A percentile compares a stretch with the other conserved stretches of the same genome.
Evolutionary conservation across 2,329 filamentous ascomycete species (phyloP).

Genomic region (Cylindrodendrum hubeiense): DNA sequence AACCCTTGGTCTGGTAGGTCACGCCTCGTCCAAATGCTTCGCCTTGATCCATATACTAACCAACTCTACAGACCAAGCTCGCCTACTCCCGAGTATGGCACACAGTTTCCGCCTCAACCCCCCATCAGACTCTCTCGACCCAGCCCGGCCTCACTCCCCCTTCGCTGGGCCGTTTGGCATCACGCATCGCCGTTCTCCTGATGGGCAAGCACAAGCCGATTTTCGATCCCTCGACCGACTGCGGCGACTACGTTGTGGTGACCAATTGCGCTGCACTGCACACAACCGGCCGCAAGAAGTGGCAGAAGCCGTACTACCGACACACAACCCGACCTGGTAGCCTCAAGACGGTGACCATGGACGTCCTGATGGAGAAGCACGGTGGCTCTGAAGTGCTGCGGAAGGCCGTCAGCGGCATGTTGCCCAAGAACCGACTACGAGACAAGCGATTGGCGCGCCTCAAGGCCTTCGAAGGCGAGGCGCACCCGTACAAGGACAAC

Average conservation of each 20-base stretch:
- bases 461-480: conserved; percentile 95
- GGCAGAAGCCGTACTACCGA: conserved; percentile 95
- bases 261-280: conserved; percentile 89
- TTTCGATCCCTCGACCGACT: conserved; percentile 97
- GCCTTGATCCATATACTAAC: conserved; percentile 27
- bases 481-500: conserved; percentile 93
- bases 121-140: conserved; percentile 71
- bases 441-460: conserved; percentile 88
- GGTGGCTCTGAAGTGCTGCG: conserved; percentile 92
- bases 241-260: conserved; percentile 98
- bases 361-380: conserved; percentile 92
- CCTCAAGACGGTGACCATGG: conserved; percentile 92
- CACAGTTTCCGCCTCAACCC: conserved; percentile 78
- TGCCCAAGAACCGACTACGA: conserved; percentile 94
- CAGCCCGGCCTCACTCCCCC: conserved; percentile 72
- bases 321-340: conserved; percentile 92
- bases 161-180: conserved; percentile 90
- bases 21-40: conserved; percentile 14
- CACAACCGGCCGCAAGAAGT: conserved; percentile 91
- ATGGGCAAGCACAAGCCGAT: conserved; percentile 99
- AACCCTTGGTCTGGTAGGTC: conserved; percentile 77
- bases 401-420: conserved; percentile 94
- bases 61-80: conserved; percentile 79
- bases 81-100: conserved; percentile 98
- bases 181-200: conserved; percentile 85